Conservation (phyloP, 495 filamentous ascomycete genomes). For the Neurospora cerealis region DNA sequence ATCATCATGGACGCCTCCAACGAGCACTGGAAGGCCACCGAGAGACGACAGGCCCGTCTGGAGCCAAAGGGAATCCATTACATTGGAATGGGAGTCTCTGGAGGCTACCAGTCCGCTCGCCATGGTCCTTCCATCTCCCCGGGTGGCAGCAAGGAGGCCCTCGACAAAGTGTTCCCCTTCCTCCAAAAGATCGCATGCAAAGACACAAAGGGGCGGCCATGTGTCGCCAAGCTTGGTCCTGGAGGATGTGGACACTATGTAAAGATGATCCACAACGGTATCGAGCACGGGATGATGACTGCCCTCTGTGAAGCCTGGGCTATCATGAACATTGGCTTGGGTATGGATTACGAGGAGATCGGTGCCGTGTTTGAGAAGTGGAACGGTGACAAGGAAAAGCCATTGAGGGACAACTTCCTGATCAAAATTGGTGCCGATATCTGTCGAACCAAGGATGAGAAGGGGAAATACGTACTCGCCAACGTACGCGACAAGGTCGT, state of each 20-base stretch:
- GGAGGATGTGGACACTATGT: slow-evolving; percentile 62
- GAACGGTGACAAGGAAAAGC: slow-evolving; percentile 40
- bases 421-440: slow-evolving; percentile 56
- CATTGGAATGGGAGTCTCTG: slow-evolving; percentile 49
- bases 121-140: slow-evolving; percentile 16
- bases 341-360: slow-evolving; percentile 52
- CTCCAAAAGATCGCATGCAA: slow-evolving; percentile 50
- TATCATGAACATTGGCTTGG: slow-evolving; percentile 50
- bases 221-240: slow-evolving; percentile 51
- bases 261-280: slow-evolving; percentile 73
- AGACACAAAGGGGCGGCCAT: slow-evolving; percentile 46
- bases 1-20: slow-evolving; percentile 66
- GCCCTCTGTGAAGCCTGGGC: slow-evolving; percentile 52
- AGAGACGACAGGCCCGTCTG: slow-evolving; percentile 50
- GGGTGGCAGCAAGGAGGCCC: slow-evolving; percentile 27
- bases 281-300: slow-evolving; percentile 58
- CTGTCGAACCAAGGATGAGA: slow-evolving; percentile 29
- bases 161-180: slow-evolving; percentile 30
- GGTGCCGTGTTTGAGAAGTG: slow-evolving; percentile 50
- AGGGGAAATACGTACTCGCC: slow-evolving; percentile 47
- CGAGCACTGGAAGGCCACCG: slow-evolving; percentile 59
- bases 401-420: slow-evolving; percentile 52
- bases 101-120: slow-evolving; percentile 51
- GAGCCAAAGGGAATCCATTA: slow-evolving; percentile 13
- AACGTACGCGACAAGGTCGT: slow-evolving; percentile 67